Evolutionary conservation across 2,329 filamentous ascomycete genomes (phyloP), one percentile per base, ranked within the genome.

Genomic region (Dothistroma pini): DNA sequence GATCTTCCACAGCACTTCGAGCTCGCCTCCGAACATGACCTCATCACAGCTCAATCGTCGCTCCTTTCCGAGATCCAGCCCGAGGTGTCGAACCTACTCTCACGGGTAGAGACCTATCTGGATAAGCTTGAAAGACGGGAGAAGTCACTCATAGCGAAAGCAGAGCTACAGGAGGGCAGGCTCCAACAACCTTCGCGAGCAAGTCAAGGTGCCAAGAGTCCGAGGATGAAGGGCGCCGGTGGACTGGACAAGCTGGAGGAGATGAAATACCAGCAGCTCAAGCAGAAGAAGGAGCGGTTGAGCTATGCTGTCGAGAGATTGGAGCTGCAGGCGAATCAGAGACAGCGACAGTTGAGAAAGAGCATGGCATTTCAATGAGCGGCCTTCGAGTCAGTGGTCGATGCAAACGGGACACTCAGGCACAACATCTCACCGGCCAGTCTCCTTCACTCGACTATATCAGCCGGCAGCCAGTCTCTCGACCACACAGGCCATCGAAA

Each of bases 1-100:
- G n/a, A 60, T 35, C 14, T 50, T 38, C 16, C 19, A 51, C 59
- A 96, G 88, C 93, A 96, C 78, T 97, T 96, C 77, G 93, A 97
- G 75, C 86, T 96, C 48, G 90, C 96, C 68, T 90, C 92, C 16
- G 91, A 96, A 74, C 86, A 89, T 12, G 90, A 90, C 56, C 85
- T 97, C 50, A 87, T 88, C 63, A 84, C 88, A 64, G 93, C 93
- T 34, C 93, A 97, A 76, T 83, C 90, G 67, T 88, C 91, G 4
- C 85, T 97, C 19, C 88, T 92, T 69, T 89, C 91, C 70, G 92
- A 96, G 74, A 95, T 96, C 68, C 88, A 89, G n/a, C 93, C 93
- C 9, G 92, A 91, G 75, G 89, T 96, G 65, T 81, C 87, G 32
- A 84, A 86, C 60, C 85, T 97, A 1, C 86, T 97, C 56, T 84